Conservation (phyloP, 2,329 filamentous ascomycete genomes). For the Aspergillus sp. region DNA sequence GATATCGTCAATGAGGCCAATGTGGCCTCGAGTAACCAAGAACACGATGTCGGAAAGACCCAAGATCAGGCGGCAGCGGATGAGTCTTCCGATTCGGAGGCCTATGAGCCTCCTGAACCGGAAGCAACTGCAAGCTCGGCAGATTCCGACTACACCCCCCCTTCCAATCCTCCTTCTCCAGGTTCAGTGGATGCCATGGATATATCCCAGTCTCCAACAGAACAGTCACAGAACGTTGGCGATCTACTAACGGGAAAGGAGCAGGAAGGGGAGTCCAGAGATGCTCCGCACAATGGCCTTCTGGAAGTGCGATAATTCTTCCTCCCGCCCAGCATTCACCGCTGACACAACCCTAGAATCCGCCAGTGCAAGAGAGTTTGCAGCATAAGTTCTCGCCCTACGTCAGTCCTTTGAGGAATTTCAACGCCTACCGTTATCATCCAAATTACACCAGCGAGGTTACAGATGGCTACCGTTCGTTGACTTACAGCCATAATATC, state of each 20-base stretch:
- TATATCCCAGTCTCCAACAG: conserved; percentile 18
- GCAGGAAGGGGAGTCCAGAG: conserved; percentile 15
- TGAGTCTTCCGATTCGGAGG: conserved; percentile 45
- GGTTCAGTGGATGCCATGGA: conserved; percentile 26
- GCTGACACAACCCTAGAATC: conserved; percentile 31
- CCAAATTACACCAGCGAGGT: conserved; percentile 69
- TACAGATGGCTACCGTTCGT: conserved; percentile 74
- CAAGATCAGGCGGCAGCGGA: conserved; percentile 15
- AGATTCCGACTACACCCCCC: conserved; percentile 35
- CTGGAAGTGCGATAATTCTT: conserved; percentile 31
- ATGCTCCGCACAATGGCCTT: conserved; percentile 16
- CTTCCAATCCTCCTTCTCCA: conserved; percentile 43
- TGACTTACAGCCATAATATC: conserved; percentile 92
- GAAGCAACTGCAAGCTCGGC: conserved; percentile 24
- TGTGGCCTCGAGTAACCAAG: conserved; percentile 1
- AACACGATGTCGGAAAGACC: conserved; percentile 10
- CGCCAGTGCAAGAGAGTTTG: conserved; percentile 15
- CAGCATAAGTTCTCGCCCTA: conserved; percentile 61
- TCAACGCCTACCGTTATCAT: conserved; percentile 88
- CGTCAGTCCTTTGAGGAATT: conserved; percentile 75
- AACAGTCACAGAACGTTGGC: conserved; percentile 20
- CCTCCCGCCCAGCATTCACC: conserved; percentile 10
- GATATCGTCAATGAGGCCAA: conserved; percentile 7
- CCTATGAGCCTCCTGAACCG: conserved; percentile 56
- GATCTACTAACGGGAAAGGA: conserved; percentile 30